Conservation (phyloP, 352 stramenopile genomes). For the Blastocystis hominis region DNA sequence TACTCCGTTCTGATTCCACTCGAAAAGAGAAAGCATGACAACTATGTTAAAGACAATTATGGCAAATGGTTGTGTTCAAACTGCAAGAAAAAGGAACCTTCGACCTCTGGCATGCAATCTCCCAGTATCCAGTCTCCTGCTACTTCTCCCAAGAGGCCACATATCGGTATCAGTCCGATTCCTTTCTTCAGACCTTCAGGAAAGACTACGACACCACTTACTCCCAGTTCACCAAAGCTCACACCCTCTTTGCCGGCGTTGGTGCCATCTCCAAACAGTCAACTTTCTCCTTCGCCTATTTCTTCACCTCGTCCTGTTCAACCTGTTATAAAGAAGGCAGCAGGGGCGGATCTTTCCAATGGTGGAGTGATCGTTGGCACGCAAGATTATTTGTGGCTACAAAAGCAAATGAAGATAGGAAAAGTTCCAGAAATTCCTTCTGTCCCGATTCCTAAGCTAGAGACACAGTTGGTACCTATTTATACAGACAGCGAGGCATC, state of each 20-base stretch:
- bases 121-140: neutral
- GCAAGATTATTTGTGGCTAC: neutral
- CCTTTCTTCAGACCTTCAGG: neutral
- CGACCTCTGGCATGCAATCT: neutral
- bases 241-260: neutral
- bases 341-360: neutral
- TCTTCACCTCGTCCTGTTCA: neutral
- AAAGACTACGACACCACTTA: neutral
- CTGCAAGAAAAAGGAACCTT: neutral
- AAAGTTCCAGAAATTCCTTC: neutral
- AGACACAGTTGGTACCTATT: neutral
- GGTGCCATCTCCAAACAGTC: neutral
- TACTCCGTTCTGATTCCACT: neutral
- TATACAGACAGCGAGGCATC: slow-evolving; percentile 35
- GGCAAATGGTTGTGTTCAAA: slow-evolving; percentile 30
- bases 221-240: neutral
- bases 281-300: neutral
- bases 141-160: neutral
- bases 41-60: slow-evolving; percentile 33
- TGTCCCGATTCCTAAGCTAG: neutral
- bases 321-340: neutral
- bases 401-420: neutral
- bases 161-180: neutral
- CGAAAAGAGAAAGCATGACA: slow-evolving; percentile 3
- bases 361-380: slow-evolving; percentile 36